Base-by-base conservation (phyloP, 2,329 filamentous ascomycete species). In the Epichloe bromicola region DNA sequence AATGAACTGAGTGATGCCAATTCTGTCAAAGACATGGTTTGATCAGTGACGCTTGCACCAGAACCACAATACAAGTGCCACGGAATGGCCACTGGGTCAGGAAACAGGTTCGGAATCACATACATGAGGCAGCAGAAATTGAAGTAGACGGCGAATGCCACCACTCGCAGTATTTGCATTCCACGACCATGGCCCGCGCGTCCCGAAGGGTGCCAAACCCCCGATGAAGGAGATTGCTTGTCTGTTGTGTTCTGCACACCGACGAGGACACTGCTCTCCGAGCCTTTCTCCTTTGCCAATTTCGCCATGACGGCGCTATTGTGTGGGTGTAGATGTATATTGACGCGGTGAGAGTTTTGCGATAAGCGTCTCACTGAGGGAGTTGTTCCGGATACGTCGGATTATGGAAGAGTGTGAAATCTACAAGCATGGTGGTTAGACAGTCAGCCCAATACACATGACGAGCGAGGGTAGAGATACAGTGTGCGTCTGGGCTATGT, bases 1-100 rank as follows among this genome's bases (percentile, higher is more conserved):
- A 52, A 94, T 70, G 55, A 89, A 74, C 61, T 95, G 88, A 6
- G 87, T 88, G 17, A 79, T 65, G 58, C 79, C 78, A 60, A 86
- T 80, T 15, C 81, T 85, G 47, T 45, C 7, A 38, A 40, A 4
- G 10, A 37, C 33, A 38, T 36, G 36, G 11, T 46, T 49, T 61
- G 30, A 59, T 57, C 41, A 38, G 37, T 14, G 12, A 19, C 19
- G 23, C 30, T 37, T 6, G 15, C 33, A 12, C 30, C 15, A 37
- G n/a, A 20, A 47, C 14, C 19, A 48, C 26, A 40, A 10, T 17
- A 14, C 3, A 38, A 15, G 15, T 38, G 36, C 12, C 12, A 38
- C 12, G 2, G 36, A n/a, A 38, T 26, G 26, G 15, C 42, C 26
- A 14, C 10, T 34, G 8, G 8, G 17, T 5, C 12, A 3, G 7